Conservation (phyloP, 2,329 filamentous ascomycete species). For the Trichophyton simii region DNA sequence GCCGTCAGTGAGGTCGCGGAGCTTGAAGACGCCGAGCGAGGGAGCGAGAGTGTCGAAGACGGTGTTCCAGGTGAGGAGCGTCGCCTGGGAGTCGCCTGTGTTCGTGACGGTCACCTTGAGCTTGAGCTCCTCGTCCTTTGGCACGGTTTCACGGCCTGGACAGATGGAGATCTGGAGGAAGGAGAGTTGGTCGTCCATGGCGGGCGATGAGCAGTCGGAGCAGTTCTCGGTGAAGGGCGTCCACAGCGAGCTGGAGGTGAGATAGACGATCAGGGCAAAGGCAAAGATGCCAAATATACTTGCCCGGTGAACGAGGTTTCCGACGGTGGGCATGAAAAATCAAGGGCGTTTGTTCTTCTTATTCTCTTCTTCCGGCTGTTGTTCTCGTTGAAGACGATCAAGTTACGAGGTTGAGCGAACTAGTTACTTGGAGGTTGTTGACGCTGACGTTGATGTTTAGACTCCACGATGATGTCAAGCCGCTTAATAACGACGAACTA, state of each 20-base stretch:
- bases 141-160: constrained; percentile 14
- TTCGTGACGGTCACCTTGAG: constrained; percentile 18
- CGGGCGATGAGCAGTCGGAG: not conserved
- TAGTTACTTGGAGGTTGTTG: not conserved
- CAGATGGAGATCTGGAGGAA: constrained; percentile 11
- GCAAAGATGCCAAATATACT: not conserved
- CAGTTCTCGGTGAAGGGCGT: not conserved
- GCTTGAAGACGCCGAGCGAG: constrained; percentile 21
- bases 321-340: not conserved
- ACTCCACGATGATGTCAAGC: not conserved
- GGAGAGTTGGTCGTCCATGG: constrained; percentile 2
- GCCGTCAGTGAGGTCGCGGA: constrained; percentile 17
- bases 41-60: constrained; percentile 25
- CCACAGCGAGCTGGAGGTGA: not conserved
- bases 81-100: constrained; percentile 21
- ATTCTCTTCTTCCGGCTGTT: not conserved
- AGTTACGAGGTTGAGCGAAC: not conserved
- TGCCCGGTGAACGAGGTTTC: not conserved
- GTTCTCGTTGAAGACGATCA: not conserved
- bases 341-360: not conserved
- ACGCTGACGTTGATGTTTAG: not conserved
- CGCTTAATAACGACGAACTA: not conserved
- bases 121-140: constrained; percentile 12
- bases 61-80: constrained; percentile 27
- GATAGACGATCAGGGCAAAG: constrained; percentile 3